Conservation (phyloP, 1,284 basidiomycete species). For the Tilletia caries region DNA sequence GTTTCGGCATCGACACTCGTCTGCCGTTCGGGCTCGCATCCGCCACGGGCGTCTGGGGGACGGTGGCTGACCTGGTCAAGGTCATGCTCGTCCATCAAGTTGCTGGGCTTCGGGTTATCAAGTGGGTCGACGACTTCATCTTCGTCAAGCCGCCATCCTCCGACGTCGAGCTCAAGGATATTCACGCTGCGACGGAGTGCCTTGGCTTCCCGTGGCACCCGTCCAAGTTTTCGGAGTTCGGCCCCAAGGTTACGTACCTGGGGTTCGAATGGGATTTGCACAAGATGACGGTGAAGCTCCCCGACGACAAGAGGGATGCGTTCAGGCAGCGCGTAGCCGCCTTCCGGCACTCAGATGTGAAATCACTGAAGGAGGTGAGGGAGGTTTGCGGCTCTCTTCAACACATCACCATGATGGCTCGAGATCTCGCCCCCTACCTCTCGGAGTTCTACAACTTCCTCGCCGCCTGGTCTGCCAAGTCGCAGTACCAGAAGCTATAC, state of each 20-base stretch:
- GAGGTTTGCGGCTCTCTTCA: background rate
- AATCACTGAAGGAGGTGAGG: background rate
- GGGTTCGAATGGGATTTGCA: background rate
- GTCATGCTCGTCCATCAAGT: too few species aligned
- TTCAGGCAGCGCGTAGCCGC: background rate
- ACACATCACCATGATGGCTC: background rate
- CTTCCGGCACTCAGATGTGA: background rate
- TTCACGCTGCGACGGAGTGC: background rate
- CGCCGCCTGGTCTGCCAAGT: background rate
- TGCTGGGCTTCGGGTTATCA: background rate
- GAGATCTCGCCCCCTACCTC: background rate
- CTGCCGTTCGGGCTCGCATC: too few species aligned
- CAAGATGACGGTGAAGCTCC: background rate
- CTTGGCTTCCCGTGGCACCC: background rate
- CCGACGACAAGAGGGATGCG: background rate
- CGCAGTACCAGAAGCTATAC: too few species aligned
- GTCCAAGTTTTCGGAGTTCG: background rate
- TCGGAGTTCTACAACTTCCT: background rate
- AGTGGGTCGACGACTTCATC: constrained; percentile 1
- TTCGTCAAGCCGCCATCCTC: background rate
- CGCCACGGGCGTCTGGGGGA: too few species aligned
- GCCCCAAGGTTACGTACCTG: background rate
- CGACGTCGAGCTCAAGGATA: background rate
- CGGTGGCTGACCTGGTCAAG: too few species aligned
- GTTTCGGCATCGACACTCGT: too few species aligned